phyloP scores from a whole-genome alignment of 345 rosid genomes.

The Populus euphratica region DNA sequence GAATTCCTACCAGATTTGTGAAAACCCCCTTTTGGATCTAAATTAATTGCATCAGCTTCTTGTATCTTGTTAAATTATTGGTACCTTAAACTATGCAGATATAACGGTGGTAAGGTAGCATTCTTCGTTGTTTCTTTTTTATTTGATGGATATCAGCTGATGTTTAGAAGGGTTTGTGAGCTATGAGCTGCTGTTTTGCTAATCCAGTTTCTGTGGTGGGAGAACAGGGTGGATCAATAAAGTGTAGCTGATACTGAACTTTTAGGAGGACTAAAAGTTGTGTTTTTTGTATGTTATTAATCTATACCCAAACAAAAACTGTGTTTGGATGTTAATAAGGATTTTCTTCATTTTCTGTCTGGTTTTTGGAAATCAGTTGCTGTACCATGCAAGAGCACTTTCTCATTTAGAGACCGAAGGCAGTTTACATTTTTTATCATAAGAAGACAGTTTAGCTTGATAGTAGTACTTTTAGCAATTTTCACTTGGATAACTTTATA shows the following conservation, averaged over 20 bases:
- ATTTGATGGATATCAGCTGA: not conserved
- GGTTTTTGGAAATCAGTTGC: not conserved
- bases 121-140: not conserved
- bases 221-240: not conserved
- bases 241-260: not conserved
- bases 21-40: not conserved
- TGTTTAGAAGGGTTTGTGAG: not conserved
- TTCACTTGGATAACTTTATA: not conserved
- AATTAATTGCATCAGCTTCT: not conserved
- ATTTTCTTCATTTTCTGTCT: not conserved
- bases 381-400: not conserved
- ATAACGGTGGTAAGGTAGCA: not conserved
- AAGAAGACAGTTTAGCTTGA: not conserved
- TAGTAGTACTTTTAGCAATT: not conserved
- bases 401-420: not conserved
- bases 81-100: not conserved
- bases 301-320: not conserved
- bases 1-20: not conserved
- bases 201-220: constrained; percentile 5
- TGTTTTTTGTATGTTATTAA: not conserved
- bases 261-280: not conserved
- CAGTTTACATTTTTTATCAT: not conserved
- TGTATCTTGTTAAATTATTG: not conserved
- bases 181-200: not conserved
- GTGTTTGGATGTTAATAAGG: not conserved